Conservation (phyloP, 2,329 filamentous ascomycete genomes). For the Cadophora malorum region DNA sequence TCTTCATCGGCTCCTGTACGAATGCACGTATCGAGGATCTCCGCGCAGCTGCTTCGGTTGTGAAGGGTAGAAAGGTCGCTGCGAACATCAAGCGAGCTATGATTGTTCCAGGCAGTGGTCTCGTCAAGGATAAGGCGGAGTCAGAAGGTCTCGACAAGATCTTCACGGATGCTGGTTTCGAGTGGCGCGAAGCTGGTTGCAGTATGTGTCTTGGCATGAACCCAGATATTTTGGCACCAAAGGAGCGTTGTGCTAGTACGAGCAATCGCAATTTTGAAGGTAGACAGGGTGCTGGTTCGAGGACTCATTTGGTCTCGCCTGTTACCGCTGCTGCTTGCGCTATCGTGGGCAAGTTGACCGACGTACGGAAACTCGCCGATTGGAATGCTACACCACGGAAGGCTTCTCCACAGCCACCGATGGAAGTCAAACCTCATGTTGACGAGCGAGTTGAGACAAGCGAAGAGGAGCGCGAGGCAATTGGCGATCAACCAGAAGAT, state of each 20-base stretch:
- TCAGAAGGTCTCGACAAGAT: conserved; percentile 91
- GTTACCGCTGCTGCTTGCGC: conserved; percentile 94
- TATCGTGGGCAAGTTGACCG: conserved; percentile 87
- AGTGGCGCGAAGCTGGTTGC: conserved; percentile 98
- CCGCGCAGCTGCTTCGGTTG: conserved; percentile 82
- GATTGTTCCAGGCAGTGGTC: conserved; percentile 94
- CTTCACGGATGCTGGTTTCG: conserved; percentile 90
- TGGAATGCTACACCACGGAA: conserved; percentile 52
- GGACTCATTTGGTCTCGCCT: conserved; percentile 96
- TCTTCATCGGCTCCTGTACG: conserved; percentile 98
- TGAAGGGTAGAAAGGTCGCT: conserved; percentile 87
- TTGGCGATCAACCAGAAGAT: conserved; percentile 68
- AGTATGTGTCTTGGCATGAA: conserved; percentile 99
- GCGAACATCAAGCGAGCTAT: conserved; percentile 90
- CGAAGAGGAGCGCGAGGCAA: conserved; percentile 58
- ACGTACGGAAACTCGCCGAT: conserved; percentile 80
- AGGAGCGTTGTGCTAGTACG: conserved; percentile 93
- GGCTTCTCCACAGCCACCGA: conserved; percentile 38
- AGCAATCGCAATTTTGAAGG: conserved; percentile 98
- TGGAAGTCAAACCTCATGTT: conserved; percentile 52
- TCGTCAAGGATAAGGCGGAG: conserved; percentile 93
- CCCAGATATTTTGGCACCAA: conserved; percentile 90
- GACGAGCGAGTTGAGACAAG: conserved; percentile 60
- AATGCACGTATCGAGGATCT: conserved; percentile 97
- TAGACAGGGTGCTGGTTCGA: conserved; percentile 87